Conservation (phyloP, 1,139 yeast genomes). For the Yamadazyma diddensiae region DNA sequence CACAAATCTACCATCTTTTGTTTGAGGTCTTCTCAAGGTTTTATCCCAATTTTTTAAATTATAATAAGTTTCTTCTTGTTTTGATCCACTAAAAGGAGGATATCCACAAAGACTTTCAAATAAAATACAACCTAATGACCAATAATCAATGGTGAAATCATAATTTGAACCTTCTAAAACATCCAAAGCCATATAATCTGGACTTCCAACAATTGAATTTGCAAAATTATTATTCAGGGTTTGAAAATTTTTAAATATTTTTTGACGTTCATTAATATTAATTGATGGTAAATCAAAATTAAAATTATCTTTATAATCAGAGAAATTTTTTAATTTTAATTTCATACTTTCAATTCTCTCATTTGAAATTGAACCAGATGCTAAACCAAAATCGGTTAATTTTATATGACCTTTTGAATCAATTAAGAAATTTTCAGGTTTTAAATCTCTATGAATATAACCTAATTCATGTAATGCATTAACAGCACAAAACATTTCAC, state of each 20-base stretch:
- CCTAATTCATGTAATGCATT: constrained; percentile 93
- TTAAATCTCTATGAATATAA: constrained; percentile 93
- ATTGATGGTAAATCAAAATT: constrained; percentile 70
- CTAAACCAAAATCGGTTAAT: constrained; percentile 95
- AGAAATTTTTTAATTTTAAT: constrained; percentile 75
- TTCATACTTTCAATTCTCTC: constrained; percentile 95
- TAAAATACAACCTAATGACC: constrained; percentile 96
- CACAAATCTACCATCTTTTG: constrained; percentile 86
- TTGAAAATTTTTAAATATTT: constrained; percentile 74
- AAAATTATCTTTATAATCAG: constrained; percentile 38
- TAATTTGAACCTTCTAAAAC: constrained; percentile 92
- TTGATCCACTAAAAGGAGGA: constrained; percentile 94
- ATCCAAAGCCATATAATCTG: constrained; percentile 98
- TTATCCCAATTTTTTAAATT: constrained; percentile 93
- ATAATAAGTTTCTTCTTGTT: constrained; percentile 91
- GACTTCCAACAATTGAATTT: constrained; percentile 94
- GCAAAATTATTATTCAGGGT: constrained; percentile 43
- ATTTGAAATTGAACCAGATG: constrained; percentile 92
- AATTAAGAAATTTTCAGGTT: constrained; percentile 94
- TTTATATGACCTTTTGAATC: constrained; percentile 95
- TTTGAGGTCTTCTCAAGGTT: constrained; percentile 83
- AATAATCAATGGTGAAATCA: constrained; percentile 95
- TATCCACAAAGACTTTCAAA: constrained; percentile 93
- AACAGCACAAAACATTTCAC: constrained; percentile 95
- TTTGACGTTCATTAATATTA: constrained; percentile 84